Percentiles rank a stretch among this genome's conserved stretches.
phyloP scores from a whole-genome alignment of 1,139 yeast genomes.

The Hyphopichia fennica region DNA sequence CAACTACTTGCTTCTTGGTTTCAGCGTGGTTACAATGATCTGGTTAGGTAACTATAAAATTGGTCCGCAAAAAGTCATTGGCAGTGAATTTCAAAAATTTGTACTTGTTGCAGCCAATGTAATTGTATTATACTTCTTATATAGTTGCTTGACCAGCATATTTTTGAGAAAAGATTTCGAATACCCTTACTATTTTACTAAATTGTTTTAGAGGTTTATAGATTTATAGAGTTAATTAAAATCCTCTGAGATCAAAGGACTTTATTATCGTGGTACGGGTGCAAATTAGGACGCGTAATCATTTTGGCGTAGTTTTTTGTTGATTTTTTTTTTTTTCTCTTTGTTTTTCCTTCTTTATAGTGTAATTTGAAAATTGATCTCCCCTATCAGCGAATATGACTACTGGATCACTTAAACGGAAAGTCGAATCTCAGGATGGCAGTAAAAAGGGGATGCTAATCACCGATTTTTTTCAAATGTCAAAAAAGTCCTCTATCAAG shows the following conservation, averaged over 20 bases:
- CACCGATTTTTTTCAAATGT: slow-evolving; percentile 21
- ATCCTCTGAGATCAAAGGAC: not conserved
- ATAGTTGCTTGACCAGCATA: slow-evolving; percentile 41
- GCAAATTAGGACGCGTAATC: not conserved
- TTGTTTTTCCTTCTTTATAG: not conserved
- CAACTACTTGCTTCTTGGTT: slow-evolving; percentile 47
- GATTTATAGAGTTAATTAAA: not conserved
- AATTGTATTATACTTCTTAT: slow-evolving; percentile 26
- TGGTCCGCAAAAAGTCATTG: slow-evolving; percentile 17
- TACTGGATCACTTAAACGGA: not conserved
- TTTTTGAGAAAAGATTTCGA: slow-evolving; percentile 39
- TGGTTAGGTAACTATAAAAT: slow-evolving; percentile 34
- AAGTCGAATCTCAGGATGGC: not conserved
- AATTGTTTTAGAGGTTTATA: slow-evolving; percentile 22
- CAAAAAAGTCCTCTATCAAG: not conserved
- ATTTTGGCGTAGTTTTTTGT: not conserved
- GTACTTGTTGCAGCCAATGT: slow-evolving; percentile 19
- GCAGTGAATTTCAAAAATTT: slow-evolving; percentile 15
- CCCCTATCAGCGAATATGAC: not conserved
- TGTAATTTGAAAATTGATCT: not conserved
- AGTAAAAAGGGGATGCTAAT: slow-evolving; percentile 14
- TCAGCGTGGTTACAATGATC: slow-evolving; percentile 37
- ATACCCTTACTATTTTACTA: slow-evolving; percentile 40
- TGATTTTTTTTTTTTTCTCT: not conserved
- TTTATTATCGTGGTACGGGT: not conserved